Evolutionary conservation across 192 early-diverging fungal genomes (phyloP), one percentile per base, ranked within the genome.

Genomic region (Coemansia sp.): DNA sequence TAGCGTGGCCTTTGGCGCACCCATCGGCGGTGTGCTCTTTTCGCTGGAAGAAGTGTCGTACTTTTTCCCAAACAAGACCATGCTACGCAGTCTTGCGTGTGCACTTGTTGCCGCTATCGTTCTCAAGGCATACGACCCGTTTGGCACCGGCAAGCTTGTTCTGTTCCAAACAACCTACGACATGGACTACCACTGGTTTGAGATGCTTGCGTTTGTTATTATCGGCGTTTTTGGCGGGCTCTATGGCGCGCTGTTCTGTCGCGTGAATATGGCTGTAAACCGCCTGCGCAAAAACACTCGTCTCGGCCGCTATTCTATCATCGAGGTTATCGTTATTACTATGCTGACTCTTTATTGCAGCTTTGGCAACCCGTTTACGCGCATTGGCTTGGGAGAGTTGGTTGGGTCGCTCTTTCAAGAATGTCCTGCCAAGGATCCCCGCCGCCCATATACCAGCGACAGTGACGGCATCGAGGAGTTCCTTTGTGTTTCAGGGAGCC

Each of bases 1-100:
- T 9, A 90, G 93, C 32, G 93, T 95, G 19, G 97, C 97, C 0
- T 98, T 98, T 80, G 97, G 95, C 22, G 93, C 96, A 2, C 97
- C 97, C 0, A 95, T 98, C 66, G 97, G 97, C 43, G 96, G 95
- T 5, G 95, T 98, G 13, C 79, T 98, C 60, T 96, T 97, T 69
- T 92, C 92, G 36, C 80, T 98, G 19, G 97, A 98, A 69, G 94
- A 96, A 66, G 91, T 96, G 61, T 91, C 89, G 52, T 96, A 95
- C 66, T 94, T 91, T 64, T 96, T 87, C 62, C 76, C 78, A 19
- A 77, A 84, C 66, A 80, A 80, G 72, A 80, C 78, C 26, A 88
- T 93, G 85, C 80, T 91, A 22, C 84, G 89, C 60, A 88, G 87
- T 52, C 87, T 85, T 60, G 85, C 91, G 41, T 92, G 87, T 26